phyloP scores from a whole-genome alignment of 2,329 filamentous ascomycete species.

The Cadophora sp. region DNA sequence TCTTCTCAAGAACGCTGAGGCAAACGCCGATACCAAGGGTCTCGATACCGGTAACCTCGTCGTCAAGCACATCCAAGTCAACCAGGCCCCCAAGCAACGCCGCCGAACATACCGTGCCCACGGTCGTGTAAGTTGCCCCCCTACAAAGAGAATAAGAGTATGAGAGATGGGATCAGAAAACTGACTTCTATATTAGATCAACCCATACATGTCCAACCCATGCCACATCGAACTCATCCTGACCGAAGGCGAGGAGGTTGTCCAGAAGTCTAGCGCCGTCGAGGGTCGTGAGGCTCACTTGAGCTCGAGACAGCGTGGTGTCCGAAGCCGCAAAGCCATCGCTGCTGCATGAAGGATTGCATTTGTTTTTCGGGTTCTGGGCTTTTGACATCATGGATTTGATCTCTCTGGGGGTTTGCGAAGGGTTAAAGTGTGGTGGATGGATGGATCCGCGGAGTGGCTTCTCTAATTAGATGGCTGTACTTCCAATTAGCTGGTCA shows the following conservation, averaged over 20 bases:
- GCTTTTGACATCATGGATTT: conserved; percentile 34
- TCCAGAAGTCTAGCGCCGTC: conserved; percentile 83
- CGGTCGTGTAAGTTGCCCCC: conserved; percentile 86
- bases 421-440: conserved; percentile 34
- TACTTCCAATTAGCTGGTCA: conserved; percentile 44
- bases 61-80: conserved; percentile 99
- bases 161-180: not conserved
- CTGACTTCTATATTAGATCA: conserved; percentile 71
- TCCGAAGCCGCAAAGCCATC: conserved; percentile 68
- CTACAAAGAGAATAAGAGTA: no score
- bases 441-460: conserved; percentile 33
- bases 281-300: conserved; percentile 73
- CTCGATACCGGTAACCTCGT: conserved; percentile 97
- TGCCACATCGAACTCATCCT: conserved; percentile 99
- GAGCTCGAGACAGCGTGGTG: conserved; percentile 90
- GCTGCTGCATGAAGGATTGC: conserved; percentile 62
- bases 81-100: conserved; percentile 99
- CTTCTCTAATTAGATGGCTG: conserved; percentile 39
- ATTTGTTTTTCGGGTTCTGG: conserved; percentile 39
- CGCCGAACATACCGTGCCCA: conserved; percentile 99
- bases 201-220: conserved; percentile 99
- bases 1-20: conserved; percentile 96
- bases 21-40: conserved; percentile 96
- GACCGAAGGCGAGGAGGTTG: conserved; percentile 94
- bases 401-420: conserved; percentile 35